These are phyloP conservation scores for Peronospora tabacina DNA, from an alignment of 352 stramenopile species.

Conservation along the genomic window DNA sequence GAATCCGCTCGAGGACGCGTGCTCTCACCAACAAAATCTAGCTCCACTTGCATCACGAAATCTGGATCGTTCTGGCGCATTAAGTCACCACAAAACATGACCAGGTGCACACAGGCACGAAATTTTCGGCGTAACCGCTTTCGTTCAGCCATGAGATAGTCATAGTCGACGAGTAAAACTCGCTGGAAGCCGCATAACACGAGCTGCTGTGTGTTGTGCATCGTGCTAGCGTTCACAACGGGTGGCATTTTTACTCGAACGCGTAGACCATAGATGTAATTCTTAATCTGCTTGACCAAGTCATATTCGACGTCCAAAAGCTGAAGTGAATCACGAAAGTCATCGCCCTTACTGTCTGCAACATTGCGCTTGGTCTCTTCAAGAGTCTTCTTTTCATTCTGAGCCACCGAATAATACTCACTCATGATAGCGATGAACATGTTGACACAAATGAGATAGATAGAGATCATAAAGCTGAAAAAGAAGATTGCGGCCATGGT, in stretches of 20 bases:
- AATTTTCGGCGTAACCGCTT: conserved; percentile 57
- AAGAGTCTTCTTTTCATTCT: conserved; percentile 55
- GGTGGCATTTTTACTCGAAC: conserved; percentile 54
- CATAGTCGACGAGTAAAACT: conserved; percentile 63
- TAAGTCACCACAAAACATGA: conserved; percentile 41
- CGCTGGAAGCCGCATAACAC: conserved; percentile 53
- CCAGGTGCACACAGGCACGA: conserved; percentile 45
- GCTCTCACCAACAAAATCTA: conserved; percentile 14
- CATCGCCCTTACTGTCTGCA: conserved; percentile 20
- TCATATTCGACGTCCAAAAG: conserved; percentile 72
- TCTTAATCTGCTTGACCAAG: conserved; percentile 57
- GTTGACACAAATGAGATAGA: conserved; percentile 78
- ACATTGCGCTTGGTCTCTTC: conserved; percentile 48
- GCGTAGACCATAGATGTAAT: conserved; percentile 46
- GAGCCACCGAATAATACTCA: conserved; percentile 71
- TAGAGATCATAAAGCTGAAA: conserved; percentile 75
- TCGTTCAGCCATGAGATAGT: conserved; percentile 63
- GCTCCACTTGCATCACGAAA: conserved; percentile 35
- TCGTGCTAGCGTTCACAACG: conserved; percentile 23
- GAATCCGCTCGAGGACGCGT: conserved; percentile 35
- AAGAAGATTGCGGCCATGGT: conserved; percentile 77
- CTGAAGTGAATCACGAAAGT: conserved; percentile 49
- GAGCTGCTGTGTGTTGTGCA: conserved; percentile 44
- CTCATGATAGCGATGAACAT: conserved; percentile 85
- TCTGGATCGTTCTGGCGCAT: conserved; percentile 48